Base-by-base conservation (phyloP, 768 basidiomycete species). In the Krasilnikovozyma curviuscula region DNA sequence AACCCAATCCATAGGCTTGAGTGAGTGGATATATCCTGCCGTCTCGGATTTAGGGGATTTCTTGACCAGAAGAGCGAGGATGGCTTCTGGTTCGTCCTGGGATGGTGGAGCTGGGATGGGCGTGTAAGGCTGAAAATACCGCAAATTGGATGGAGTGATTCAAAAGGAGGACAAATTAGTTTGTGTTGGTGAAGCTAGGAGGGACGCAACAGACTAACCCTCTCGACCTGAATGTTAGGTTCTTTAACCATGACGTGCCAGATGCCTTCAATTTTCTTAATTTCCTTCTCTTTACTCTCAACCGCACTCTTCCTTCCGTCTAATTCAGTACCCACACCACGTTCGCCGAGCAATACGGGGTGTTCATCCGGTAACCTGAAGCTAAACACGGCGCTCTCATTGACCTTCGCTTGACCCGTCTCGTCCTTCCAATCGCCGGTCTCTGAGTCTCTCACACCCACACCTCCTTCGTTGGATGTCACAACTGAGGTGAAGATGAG, bases 181-280 rank as follows among this genome's bases (percentile, higher is more conserved):
- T 14, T 32, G 29, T 8, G n/a, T n/a, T n/a, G 7, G 32, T 19
- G 23, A 28, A 13, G 35, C 18, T 9, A 25, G 24, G 29, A 27
- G 9, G 37, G 18, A 38, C 32, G 35, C 18, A 8, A 34, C 4
- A 24, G 21, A 42, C 50, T 40, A 12, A 52, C 50, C 30, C 50
- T 39, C 45, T 52, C 50, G 19, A 52, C 44, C 25, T 52, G 40
- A 9, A 52, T 33, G 23, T 40, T 34, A 5, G 50, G 41, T 28
- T 52, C 50, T 46, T 52, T 52, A 29, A 47, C 44, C 50, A 52
- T 52, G 45, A 52, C 10, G 38, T 52, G 50, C 25, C 35, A 52
- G 14, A 46, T 40, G 14, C 44, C 50, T 19, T 35, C 21, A n/a
- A n/a, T n/a, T n/a, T n/a, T n/a, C n/a, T n/a, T n/a, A n/a, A n/a